Percentiles rank a stretch among this genome's conserved stretches.
Evolutionary conservation across 805 yeast genomes (phyloP).

Genomic region (Candida succiphila): DNA sequence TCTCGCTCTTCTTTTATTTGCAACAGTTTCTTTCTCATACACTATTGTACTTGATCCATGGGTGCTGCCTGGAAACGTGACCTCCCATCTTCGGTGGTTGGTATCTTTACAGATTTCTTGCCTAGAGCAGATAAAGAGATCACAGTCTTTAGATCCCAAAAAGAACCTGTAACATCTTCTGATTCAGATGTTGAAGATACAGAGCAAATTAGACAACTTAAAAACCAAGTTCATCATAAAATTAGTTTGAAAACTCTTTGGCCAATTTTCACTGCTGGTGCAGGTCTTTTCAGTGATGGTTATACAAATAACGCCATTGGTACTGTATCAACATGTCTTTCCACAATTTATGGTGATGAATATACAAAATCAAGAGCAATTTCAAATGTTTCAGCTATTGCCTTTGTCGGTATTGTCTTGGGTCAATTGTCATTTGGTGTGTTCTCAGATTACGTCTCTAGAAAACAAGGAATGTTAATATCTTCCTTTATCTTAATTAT

Average conservation of each 20-base stretch:
- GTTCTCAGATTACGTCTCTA: constrained; percentile 67
- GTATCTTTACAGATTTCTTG: constrained; percentile 31
- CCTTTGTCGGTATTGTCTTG: constrained; percentile 83
- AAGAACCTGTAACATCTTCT: constrained; percentile 6
- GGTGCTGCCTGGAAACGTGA: constrained; percentile 32
- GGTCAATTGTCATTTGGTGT: constrained; percentile 81
- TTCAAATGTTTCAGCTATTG: constrained; percentile 76
- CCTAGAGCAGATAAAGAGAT: constrained; percentile 32
- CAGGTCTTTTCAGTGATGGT: constrained; percentile 91
- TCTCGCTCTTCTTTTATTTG: too few species aligned
- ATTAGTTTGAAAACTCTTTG: constrained; percentile 24
- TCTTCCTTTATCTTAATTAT: constrained; percentile 69
- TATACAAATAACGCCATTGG: constrained; percentile 81
- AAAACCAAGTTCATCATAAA: constrained; percentile 1
- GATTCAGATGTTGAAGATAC: constrained; percentile 8
- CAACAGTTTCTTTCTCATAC: too few species aligned
- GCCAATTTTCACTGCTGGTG: constrained; percentile 79
- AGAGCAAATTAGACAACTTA: neutral
- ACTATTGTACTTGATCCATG: too few species aligned
- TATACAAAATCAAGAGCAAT: constrained; percentile 60
- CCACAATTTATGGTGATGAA: constrained; percentile 52
- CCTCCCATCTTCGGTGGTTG: constrained; percentile 31
- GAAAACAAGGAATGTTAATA: constrained; percentile 75
- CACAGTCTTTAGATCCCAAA: constrained; percentile 17
- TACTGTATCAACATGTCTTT: constrained; percentile 64